Percentiles rank a stretch among this genome's conserved stretches.
These are phyloP conservation scores for Schwanniomyces vanrijiae DNA, from an alignment of 805 yeast species.

Conservation along the genomic window DNA sequence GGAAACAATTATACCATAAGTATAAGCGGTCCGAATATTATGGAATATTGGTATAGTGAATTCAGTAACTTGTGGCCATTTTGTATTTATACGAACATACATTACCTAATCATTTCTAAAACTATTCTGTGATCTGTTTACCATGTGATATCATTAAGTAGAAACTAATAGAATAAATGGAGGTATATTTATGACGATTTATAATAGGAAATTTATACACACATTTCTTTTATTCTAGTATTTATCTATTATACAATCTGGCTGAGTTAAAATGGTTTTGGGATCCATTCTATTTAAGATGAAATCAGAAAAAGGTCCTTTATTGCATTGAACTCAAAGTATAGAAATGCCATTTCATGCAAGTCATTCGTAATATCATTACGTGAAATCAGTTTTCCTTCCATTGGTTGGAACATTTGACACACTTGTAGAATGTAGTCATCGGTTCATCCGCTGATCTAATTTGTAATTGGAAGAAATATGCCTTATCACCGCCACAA, in stretches of 20 bases:
- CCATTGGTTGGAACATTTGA: constrained; percentile 93
- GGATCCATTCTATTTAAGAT: neutral
- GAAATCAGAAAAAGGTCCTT: neutral
- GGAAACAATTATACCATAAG: constrained; percentile 60
- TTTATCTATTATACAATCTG: neutral
- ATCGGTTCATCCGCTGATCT: constrained; percentile 99
- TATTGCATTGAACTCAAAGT: neutral
- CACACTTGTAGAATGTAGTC: constrained; percentile 97
- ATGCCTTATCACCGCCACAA: constrained; percentile 89
- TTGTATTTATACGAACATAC: too few relatives aligned
- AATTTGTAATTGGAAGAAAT: constrained; percentile 94
- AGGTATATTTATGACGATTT: too few relatives aligned
- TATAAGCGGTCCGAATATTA: constrained; percentile 68
- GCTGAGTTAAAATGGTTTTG: neutral
- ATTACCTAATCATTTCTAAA: neutral
- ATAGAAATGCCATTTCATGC: neutral
- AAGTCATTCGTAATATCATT: neutral
- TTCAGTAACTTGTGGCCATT: neutral
- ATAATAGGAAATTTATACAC: too few relatives aligned
- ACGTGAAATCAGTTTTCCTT: constrained; percentile 69
- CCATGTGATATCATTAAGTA: too few relatives aligned
- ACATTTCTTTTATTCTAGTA: neutral
- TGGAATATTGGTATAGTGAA: constrained; percentile 66
- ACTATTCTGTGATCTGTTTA: too few relatives aligned
- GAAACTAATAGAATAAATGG: too few relatives aligned